Evolutionary conservation across 768 basidiomycete genomes (phyloP).

Genomic region (Boletus sensibilis): DNA sequence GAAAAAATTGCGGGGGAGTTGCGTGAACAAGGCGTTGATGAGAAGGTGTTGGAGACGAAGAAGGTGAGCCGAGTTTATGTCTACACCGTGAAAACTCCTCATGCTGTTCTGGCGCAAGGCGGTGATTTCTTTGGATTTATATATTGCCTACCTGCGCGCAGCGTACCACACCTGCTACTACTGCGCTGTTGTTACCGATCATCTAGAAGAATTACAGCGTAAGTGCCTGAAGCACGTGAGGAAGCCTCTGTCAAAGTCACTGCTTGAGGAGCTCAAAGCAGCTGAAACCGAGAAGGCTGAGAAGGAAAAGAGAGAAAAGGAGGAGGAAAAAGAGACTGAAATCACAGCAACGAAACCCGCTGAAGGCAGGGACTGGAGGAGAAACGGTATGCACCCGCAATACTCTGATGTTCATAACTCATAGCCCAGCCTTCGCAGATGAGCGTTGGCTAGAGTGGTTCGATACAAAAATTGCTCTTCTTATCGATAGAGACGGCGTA

Average conservation of each 20-base stretch:
- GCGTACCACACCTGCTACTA: constrained; percentile 98
- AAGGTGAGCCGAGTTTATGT: constrained; percentile 51
- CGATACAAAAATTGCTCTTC: constrained; percentile 79
- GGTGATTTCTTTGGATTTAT: constrained; percentile 84
- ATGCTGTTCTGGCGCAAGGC: constrained; percentile 46
- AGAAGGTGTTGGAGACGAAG: constrained; percentile 63
- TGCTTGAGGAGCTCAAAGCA: constrained; percentile 60
- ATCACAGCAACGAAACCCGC: constrained; percentile 32
- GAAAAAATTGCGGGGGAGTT: constrained; percentile 73
- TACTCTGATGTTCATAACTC: constrained; percentile 8
- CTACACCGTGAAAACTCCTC: constrained; percentile 16
- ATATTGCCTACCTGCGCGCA: constrained; percentile 88
- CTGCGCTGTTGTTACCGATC: constrained; percentile 90
- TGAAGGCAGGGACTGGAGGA: constrained; percentile 53
- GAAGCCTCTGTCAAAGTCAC: constrained; percentile 63
- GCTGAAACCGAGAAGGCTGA: constrained; percentile 45
- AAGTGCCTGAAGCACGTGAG: constrained; percentile 93
- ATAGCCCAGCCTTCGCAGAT: constrained; percentile 45
- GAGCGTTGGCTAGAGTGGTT: constrained; percentile 89
- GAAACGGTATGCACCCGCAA: constrained; percentile 53
- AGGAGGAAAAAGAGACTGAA: constrained; percentile 43
- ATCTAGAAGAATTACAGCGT: constrained; percentile 91
- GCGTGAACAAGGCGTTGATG: constrained; percentile 65
- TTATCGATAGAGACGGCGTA: constrained; percentile 75
- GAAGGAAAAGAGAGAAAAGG: constrained; percentile 50